phyloP scores from a whole-genome alignment of 768 basidiomycete species.

The Suillus brevipes region DNA sequence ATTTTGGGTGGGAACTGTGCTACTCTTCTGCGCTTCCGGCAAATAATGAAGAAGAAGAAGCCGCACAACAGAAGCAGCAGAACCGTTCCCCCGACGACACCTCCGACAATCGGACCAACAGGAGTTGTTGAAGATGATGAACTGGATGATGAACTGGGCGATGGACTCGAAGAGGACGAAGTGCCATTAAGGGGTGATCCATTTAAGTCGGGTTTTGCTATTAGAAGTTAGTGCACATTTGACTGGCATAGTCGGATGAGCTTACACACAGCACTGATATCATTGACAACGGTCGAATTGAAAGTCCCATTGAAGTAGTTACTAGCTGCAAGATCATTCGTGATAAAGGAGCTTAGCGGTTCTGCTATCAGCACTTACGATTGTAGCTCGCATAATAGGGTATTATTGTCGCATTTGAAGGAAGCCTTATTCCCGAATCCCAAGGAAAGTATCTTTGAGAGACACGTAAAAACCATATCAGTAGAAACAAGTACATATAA shows the following conservation, averaged over 20 bases:
- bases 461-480: neutral
- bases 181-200: constrained; percentile 15
- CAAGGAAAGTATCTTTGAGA: constrained; percentile 25
- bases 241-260: neutral
- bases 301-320: constrained; percentile 21
- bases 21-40: constrained; percentile 14
- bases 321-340: constrained; percentile 15
- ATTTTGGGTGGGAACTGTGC: neutral
- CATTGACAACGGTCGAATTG: constrained; percentile 12
- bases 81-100: constrained; percentile 21
- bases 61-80: constrained; percentile 17
- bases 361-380: constrained; percentile 16
- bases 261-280: constrained; percentile 14
- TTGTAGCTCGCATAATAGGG: constrained; percentile 26
- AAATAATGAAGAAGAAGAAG: constrained; percentile 14
- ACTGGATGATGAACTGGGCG: neutral
- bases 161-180: constrained; percentile 1
- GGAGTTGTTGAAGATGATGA: constrained; percentile 11
- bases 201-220: constrained; percentile 19
- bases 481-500: neutral
- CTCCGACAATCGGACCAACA: constrained; percentile 21
- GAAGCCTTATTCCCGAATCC: constrained; percentile 6
- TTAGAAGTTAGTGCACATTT: neutral
- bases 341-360: constrained; percentile 2
- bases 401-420: constrained; percentile 20